A percentile compares a stretch with the other conserved stretches of the same genome.
Evolutionary conservation across 768 basidiomycete species (phyloP).

Genomic region (Boletus rubescentipes): DNA sequence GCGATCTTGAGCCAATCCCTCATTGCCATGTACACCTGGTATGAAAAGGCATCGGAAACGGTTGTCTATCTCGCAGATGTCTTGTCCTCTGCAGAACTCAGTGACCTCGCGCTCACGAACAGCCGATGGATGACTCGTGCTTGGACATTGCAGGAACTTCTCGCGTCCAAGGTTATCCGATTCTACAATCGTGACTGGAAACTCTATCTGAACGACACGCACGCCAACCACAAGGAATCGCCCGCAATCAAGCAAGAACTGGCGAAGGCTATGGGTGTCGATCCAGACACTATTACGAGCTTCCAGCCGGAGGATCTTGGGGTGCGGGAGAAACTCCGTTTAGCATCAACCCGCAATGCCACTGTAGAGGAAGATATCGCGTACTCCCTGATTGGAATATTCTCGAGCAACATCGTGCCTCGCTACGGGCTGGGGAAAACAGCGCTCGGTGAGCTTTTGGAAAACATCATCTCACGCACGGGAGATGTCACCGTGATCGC

Average conservation of each 20-base stretch:
- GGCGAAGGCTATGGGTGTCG: conserved; percentile 3
- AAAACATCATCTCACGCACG: conserved; percentile 1
- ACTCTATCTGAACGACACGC: conserved; percentile 3
- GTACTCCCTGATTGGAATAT: conserved; percentile 12
- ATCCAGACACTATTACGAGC: neutral
- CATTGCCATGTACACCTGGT: neutral
- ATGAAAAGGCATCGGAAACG: neutral
- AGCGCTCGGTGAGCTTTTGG: conserved; percentile 7
- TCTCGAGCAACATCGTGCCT: conserved; percentile 5
- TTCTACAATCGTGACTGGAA: conserved; percentile 12
- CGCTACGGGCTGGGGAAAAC: conserved; percentile 1
- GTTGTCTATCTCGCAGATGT: neutral
- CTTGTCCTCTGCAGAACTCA: neutral
- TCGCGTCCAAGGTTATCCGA: conserved; percentile 9
- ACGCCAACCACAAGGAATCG: conserved; percentile 11
- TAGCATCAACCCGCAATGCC: conserved; percentile 6
- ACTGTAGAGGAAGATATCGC: conserved; percentile 8
- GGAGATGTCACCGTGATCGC: conserved; percentile 7
- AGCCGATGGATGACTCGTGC: conserved; percentile 11
- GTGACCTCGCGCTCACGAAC: neutral
- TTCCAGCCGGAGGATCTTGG: conserved; percentile 3
- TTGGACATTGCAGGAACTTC: conserved; percentile 14
- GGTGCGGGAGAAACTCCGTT: conserved; percentile 7
- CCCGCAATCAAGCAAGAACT: conserved; percentile 7
- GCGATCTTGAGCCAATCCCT: neutral